phyloP scores from a whole-genome alignment of 140 eudicot genomes.

The Ambrosia hybrid region DNA sequence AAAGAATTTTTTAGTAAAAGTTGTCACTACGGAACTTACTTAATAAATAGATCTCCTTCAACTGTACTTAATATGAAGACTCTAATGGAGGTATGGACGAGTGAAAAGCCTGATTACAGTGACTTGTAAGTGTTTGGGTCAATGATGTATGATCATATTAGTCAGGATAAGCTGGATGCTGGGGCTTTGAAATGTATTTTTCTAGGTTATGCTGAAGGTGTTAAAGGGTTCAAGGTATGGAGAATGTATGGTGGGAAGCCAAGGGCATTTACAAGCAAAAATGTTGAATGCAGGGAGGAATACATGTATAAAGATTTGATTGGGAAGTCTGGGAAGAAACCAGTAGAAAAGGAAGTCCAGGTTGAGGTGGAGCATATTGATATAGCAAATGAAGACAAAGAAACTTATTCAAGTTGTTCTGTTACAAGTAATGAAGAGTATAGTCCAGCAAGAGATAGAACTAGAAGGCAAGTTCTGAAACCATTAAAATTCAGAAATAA shows the following conservation, averaged over 20 bases:
- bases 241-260: not conserved
- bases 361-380: not conserved
- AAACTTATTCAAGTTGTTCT: no score
- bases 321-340: not conserved
- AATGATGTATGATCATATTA: no score
- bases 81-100: not conserved
- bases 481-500: no score
- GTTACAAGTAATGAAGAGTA: no score
- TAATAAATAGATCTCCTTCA: not conserved
- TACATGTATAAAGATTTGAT: not conserved
- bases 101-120: not conserved
- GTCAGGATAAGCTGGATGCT: not conserved
- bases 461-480: no score
- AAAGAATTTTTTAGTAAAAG: not conserved
- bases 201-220: not conserved
- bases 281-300: not conserved
- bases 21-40: not conserved
- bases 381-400: no score
- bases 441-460: no score
- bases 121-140: not conserved
- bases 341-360: not conserved
- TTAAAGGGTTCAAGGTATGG: not conserved
- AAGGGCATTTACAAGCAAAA: not conserved
- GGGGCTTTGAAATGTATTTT: not conserved
- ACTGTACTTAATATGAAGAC: not conserved